Evolutionary conservation across 179 eudicot species (phyloP).

Genomic region (Amaranthus tricolor): DNA sequence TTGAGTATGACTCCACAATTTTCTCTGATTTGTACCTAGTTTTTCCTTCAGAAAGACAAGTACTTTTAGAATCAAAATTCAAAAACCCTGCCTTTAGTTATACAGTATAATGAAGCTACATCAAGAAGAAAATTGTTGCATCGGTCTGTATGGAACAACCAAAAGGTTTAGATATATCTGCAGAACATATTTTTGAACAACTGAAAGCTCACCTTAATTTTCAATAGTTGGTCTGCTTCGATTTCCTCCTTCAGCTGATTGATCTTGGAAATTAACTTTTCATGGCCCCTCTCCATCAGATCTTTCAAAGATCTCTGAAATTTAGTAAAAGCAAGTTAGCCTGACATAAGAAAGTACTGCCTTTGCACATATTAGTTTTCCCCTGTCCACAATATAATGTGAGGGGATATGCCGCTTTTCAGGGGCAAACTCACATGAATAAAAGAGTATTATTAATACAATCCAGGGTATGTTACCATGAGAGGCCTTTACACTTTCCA

Average conservation of each 20-base stretch:
- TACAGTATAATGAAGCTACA: not conserved
- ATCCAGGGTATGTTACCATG: not conserved
- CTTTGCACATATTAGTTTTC: no score
- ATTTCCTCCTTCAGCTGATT: constrained; percentile 59
- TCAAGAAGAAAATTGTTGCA: not conserved
- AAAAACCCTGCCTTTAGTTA: constrained; percentile 1
- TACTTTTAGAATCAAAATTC: not conserved
- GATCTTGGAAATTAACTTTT: constrained; percentile 43
- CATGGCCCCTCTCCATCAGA: constrained; percentile 38
- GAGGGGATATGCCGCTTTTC: no score
- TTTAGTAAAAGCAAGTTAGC: constrained; percentile 6
- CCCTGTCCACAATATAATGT: no score
- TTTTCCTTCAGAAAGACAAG: constrained; percentile 53
- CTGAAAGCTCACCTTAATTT: constrained; percentile 48
- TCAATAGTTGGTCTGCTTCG: constrained; percentile 53
- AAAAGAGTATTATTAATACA: not conserved
- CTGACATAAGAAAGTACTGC: not conserved
- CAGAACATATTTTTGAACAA: constrained; percentile 1
- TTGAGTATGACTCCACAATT: constrained; percentile 47
- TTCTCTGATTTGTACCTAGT: constrained; percentile 49
- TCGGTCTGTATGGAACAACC: not conserved
- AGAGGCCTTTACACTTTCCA: not conserved
- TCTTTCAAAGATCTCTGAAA: constrained; percentile 32
- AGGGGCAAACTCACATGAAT: not conserved
- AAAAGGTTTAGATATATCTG: not conserved